These are phyloP conservation scores for Candida incommunis DNA, from an alignment of 805 yeast species.

Conservation along the genomic window DNA sequence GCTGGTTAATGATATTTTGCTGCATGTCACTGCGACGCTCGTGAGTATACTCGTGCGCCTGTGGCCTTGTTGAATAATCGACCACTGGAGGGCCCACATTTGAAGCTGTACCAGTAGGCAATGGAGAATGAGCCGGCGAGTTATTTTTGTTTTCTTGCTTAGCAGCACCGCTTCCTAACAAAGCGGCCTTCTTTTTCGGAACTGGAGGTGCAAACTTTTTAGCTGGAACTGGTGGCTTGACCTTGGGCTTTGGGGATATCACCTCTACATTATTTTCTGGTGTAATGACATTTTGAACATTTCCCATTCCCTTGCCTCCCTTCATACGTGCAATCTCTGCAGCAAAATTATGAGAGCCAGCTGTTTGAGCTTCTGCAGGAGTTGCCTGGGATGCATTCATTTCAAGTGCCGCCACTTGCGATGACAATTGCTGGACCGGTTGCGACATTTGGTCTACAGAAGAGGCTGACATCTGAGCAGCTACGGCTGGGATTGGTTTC, in stretches of 20 bases:
- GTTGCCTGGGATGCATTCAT: no score
- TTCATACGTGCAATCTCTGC: neutral
- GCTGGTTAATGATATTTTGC: neutral
- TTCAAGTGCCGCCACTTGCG: neutral
- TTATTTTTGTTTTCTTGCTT: neutral
- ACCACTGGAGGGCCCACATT: constrained; percentile 7
- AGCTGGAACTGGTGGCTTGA: constrained; percentile 2
- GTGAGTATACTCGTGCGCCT: neutral
- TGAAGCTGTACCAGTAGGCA: constrained; percentile 1
- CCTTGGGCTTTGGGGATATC: neutral
- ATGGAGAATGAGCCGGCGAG: neutral
- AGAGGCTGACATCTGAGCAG: neutral
- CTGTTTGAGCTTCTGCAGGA: constrained; percentile 1
- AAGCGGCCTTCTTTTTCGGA: neutral
- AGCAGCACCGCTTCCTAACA: neutral
- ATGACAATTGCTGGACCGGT: neutral
- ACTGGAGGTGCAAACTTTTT: constrained; percentile 1
- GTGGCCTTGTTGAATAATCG: constrained; percentile 7
- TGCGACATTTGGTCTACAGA: neutral
- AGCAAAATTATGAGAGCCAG: neutral
- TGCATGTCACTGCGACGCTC: constrained; percentile 1
- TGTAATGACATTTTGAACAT: neutral
- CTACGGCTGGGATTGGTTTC: neutral
- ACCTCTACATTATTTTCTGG: neutral
- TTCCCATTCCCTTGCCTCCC: neutral